Percentiles rank a stretch among this genome's conserved stretches.
Evolutionary conservation across 2,329 filamentous ascomycete genomes (phyloP).

Genomic region (Periconia sp.): DNA sequence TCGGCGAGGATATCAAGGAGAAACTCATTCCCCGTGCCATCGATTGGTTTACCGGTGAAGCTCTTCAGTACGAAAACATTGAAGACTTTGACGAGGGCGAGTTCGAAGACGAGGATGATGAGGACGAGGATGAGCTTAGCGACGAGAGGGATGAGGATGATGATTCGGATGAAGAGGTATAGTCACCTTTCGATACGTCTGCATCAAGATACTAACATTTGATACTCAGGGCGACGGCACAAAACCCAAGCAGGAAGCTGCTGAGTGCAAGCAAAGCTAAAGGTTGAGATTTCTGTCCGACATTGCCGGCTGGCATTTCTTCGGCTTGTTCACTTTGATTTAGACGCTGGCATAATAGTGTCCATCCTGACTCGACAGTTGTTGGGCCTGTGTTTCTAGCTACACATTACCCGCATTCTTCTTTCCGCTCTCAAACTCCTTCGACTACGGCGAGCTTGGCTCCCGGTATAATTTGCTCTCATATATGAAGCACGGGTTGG

Average conservation of each 20-base stretch:
- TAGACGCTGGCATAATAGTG: conserved; percentile 34
- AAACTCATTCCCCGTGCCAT: conserved; percentile 98
- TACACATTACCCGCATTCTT: conserved; percentile 11
- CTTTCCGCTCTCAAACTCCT: conserved; percentile 1
- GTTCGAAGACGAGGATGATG: conserved; percentile 88
- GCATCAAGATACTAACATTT: conserved; percentile 8
- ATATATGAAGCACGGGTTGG: not conserved
- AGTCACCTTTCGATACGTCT: not conserved
- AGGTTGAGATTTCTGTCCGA: conserved; percentile 10
- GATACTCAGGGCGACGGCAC: conserved; percentile 43
- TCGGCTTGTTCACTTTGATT: conserved; percentile 28
- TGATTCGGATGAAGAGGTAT: conserved; percentile 41
- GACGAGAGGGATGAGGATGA: conserved; percentile 84
- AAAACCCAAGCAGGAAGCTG: conserved; percentile 49
- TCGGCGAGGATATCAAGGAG: conserved; percentile 99
- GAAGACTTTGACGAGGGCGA: conserved; percentile 82
- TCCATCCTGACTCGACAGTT: conserved; percentile 21
- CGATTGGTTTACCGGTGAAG: conserved; percentile 99
- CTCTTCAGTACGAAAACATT: conserved; percentile 92
- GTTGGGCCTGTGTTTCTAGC: conserved; percentile 8
- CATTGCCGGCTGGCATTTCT: conserved; percentile 22
- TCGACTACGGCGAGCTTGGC: not conserved
- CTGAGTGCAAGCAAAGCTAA: conserved; percentile 50
- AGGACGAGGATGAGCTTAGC: conserved; percentile 84
- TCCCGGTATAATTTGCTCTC: not conserved